phyloP scores from a whole-genome alignment of 1,284 basidiomycete species.

The Ceratobasidium sp. region DNA sequence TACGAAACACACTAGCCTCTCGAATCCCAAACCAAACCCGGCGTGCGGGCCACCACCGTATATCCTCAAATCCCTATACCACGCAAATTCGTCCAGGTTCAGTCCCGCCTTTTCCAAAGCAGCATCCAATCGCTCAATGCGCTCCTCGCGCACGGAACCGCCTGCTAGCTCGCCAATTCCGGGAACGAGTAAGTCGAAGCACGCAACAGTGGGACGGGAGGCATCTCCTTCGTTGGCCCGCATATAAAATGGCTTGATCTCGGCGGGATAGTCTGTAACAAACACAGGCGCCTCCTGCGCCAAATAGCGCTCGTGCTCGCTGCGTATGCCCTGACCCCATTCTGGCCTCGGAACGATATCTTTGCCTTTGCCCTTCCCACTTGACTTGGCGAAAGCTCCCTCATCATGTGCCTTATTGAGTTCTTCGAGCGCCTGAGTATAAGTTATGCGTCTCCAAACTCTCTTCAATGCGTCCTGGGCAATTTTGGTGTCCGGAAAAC shows the following conservation, averaged over 20 bases:
- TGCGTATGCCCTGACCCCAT: slow-evolving; percentile 80
- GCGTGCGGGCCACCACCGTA: slow-evolving; percentile 88
- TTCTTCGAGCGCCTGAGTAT: slow-evolving; percentile 77
- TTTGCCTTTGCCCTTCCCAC: slow-evolving; percentile 23
- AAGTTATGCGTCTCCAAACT: slow-evolving; percentile 80
- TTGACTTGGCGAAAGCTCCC: slow-evolving; percentile 9
- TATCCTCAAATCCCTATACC: slow-evolving; percentile 85
- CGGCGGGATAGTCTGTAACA: slow-evolving; percentile 87
- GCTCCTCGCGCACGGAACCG: slow-evolving; percentile 90
- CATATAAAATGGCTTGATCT: slow-evolving; percentile 98
- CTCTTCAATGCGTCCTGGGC: slow-evolving; percentile 6
- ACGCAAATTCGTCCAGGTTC: slow-evolving; percentile 70
- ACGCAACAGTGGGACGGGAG: slow-evolving; percentile 76
- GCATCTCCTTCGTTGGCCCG: slow-evolving; percentile 61
- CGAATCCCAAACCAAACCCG: slow-evolving; percentile 94
- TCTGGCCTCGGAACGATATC: slow-evolving; percentile 64
- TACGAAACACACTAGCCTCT: slow-evolving; percentile 85
- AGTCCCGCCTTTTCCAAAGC: slow-evolving; percentile 65
- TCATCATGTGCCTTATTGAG: slow-evolving; percentile 60
- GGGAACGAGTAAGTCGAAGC: slow-evolving; percentile 94
- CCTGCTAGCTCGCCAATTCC: slow-evolving; percentile 90
- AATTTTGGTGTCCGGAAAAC: slow-evolving; percentile 11
- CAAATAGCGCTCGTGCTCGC: slow-evolving; percentile 94
- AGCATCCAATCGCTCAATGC: slow-evolving; percentile 64
- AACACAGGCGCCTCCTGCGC: slow-evolving; percentile 86